Conservation (phyloP, 768 basidiomycete species). For the Russula griseocarnosa region DNA sequence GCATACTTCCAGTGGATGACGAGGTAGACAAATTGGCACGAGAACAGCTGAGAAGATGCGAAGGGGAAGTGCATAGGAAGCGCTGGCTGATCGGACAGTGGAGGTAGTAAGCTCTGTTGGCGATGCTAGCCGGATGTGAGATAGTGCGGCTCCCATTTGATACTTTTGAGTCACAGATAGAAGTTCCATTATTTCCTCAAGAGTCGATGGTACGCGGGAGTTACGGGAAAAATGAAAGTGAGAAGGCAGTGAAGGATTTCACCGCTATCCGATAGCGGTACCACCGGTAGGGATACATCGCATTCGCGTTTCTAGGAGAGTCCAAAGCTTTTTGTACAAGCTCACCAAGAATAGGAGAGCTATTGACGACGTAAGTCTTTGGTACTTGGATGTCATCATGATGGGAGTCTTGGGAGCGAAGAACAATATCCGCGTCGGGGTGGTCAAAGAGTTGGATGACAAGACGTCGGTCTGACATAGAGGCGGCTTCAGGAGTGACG, state of each 20-base stretch:
- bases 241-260: slow-evolving; percentile 4
- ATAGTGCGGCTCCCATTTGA: not conserved
- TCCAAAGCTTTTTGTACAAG: not conserved
- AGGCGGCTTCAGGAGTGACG: too few relatives aligned
- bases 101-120: not conserved
- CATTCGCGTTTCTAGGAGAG: not conserved
- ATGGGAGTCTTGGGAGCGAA: too few relatives aligned
- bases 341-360: slow-evolving; percentile 38
- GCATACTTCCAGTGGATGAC: too few relatives aligned
- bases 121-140: not conserved
- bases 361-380: slow-evolving; percentile 36
- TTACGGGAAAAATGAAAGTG: slow-evolving; percentile 16
- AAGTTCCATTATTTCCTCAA: slow-evolving; percentile 5
- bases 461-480: too few relatives aligned
- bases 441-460: too few relatives aligned
- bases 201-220: not conserved
- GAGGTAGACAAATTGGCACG: too few relatives aligned
- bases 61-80: too few relatives aligned
- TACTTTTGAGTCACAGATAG: slow-evolving; percentile 12
- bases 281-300: not conserved
- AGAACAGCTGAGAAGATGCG: too few relatives aligned
- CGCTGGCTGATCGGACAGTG: too few relatives aligned
- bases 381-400: too few relatives aligned
- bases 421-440: too few relatives aligned
- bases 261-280: slow-evolving; percentile 1